Conservation (phyloP, 768 basidiomycete species). For the Trametes gibbosa region DNA sequence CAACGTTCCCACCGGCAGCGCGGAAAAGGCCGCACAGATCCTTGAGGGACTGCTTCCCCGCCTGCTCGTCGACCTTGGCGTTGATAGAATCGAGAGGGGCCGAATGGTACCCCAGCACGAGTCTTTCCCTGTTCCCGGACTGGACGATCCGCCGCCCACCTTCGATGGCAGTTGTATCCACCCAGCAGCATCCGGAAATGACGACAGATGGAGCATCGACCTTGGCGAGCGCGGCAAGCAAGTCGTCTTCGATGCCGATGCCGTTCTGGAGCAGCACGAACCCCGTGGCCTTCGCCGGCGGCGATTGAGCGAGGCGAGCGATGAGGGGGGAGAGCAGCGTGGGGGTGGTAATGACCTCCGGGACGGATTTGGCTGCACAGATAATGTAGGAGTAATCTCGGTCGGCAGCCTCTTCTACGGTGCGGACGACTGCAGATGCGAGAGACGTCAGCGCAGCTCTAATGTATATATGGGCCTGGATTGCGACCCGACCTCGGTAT, state of each 20-base stretch:
- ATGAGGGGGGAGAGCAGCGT: conserved; percentile 29
- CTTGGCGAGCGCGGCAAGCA: conserved; percentile 14
- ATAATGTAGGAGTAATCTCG: conserved; percentile 27
- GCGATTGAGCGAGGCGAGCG: not conserved
- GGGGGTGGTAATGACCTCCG: conserved; percentile 26
- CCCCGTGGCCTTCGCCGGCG: conserved; percentile 12
- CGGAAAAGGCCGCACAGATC: conserved; percentile 22
- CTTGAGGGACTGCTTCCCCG: conserved; percentile 16
- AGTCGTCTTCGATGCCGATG: conserved; percentile 32
- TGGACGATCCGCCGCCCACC: conserved; percentile 27
- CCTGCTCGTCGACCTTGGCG: not conserved
- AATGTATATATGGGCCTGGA: not conserved
- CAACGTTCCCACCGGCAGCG: conserved; percentile 22
- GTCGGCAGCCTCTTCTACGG: conserved; percentile 31
- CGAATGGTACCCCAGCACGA: conserved; percentile 30
- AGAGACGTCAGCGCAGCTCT: not conserved
- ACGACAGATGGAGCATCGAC: conserved; percentile 11
- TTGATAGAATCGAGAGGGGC: not conserved
- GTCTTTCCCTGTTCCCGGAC: conserved; percentile 22
- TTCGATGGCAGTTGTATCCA: conserved; percentile 31
- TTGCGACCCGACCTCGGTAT: conserved; percentile 17
- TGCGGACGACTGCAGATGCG: conserved; percentile 20
- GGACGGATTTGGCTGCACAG: conserved; percentile 29
- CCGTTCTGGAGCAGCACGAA: conserved; percentile 36
- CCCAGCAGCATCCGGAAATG: conserved; percentile 35